Evolutionary conservation across 495 filamentous ascomycete species (phyloP).

Genomic region (Penicillium cinerascens): DNA sequence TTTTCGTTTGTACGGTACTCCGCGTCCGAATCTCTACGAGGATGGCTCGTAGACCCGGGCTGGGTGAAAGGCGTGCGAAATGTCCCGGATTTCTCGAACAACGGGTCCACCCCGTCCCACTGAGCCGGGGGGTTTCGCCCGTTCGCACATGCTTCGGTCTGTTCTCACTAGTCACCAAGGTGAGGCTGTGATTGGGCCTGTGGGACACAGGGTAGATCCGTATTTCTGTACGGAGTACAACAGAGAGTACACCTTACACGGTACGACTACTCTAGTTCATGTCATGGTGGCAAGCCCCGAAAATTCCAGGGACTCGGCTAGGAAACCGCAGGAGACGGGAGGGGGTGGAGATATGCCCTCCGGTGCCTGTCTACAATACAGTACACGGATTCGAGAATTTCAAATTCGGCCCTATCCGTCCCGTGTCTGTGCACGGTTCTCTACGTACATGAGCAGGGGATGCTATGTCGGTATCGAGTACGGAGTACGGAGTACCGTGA

Average conservation of each 20-base stretch:
- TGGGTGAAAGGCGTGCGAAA: conserved; percentile 5
- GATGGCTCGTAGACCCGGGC: too few species aligned
- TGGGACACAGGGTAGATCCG: not conserved
- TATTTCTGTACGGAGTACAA: not conserved
- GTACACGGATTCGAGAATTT: conserved; percentile 13
- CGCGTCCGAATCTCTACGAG: too few species aligned
- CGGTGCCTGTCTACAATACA: not conserved
- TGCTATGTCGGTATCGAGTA: not conserved
- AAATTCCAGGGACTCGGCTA: not conserved
- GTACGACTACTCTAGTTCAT: too few species aligned
- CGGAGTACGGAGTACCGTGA: too few species aligned
- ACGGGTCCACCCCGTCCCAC: conserved; percentile 8
- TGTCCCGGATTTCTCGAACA: conserved; percentile 4
- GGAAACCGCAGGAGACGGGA: not conserved
- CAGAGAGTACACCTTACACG: too few species aligned
- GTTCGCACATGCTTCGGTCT: not conserved
- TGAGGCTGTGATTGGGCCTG: not conserved
- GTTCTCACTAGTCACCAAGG: not conserved
- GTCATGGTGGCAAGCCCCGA: not conserved
- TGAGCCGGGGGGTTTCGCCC: conserved; percentile 7
- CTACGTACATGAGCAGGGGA: conserved; percentile 1
- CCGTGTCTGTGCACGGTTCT: conserved; percentile 17
- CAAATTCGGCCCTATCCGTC: conserved; percentile 20
- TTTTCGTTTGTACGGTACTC: not conserved
- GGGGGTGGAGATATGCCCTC: not conserved